Percentiles rank a stretch among this genome's conserved stretches.
phyloP scores from a whole-genome alignment of 306 rosid species.

The Rosa chinensis region DNA sequence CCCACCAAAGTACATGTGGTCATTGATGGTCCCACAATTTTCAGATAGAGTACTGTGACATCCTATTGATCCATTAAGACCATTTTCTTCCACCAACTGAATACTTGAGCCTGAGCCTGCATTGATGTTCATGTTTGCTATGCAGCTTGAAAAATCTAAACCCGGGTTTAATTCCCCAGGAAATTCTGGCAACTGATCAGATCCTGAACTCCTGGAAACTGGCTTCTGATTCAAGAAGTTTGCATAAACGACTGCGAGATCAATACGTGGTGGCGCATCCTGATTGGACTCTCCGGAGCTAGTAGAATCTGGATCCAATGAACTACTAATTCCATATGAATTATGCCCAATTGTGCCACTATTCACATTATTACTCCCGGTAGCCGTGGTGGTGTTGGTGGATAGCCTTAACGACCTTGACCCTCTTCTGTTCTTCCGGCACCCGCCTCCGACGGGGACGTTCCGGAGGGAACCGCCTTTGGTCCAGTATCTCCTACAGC shows the following conservation, averaged over 20 bases:
- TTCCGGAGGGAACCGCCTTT: constrained; percentile 82
- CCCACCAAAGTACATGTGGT: constrained; percentile 34
- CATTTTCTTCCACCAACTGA: constrained; percentile 35
- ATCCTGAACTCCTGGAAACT: constrained; percentile 14
- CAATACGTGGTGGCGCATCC: constrained; percentile 62
- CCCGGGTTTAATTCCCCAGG: constrained; percentile 36
- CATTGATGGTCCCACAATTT: constrained; percentile 17
- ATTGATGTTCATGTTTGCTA: constrained; percentile 22
- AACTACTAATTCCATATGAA: constrained; percentile 23
- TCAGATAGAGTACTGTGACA: constrained; percentile 32
- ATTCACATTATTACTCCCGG: neutral
- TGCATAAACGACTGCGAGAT: constrained; percentile 76
- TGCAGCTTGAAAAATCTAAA: constrained; percentile 34
- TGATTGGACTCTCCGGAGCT: constrained; percentile 27
- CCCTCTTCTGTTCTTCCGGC: constrained; percentile 38
- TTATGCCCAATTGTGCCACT: constrained; percentile 1
- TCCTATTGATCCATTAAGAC: constrained; percentile 39
- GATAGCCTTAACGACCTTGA: constrained; percentile 30
- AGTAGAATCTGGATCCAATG: constrained; percentile 33
- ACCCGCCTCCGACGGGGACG: constrained; percentile 69
- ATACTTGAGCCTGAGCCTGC: constrained; percentile 14
- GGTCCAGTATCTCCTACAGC: constrained; percentile 82
- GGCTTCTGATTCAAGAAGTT: constrained; percentile 70
- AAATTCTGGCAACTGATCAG: constrained; percentile 32
- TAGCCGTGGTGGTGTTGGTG: neutral